These are phyloP conservation scores for Tulasnella sp. DNA, from an alignment of 768 basidiomycete species.

Conservation along the genomic window DNA sequence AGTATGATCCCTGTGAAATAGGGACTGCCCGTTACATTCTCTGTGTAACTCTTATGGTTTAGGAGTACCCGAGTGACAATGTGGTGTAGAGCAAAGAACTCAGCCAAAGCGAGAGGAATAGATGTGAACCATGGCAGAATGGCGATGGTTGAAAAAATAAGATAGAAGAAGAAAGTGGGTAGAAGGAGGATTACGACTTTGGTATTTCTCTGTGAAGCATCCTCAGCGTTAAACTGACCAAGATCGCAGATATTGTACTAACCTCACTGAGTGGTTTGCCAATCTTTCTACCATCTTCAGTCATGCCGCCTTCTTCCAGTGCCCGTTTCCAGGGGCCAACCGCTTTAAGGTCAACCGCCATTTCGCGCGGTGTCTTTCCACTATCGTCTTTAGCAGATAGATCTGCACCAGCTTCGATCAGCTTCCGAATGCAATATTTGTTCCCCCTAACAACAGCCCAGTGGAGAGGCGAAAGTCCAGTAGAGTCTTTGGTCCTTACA, in stretches of 20 bases:
- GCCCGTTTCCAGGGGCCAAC: constrained; percentile 82
- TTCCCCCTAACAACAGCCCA: constrained; percentile 99
- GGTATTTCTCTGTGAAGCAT: constrained; percentile 50
- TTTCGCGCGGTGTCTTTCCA: constrained; percentile 81
- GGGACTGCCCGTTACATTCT: constrained; percentile 72
- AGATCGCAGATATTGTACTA: constrained; percentile 16
- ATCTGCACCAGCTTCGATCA: constrained; percentile 79
- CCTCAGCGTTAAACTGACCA: constrained; percentile 5
- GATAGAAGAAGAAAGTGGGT: constrained; percentile 64
- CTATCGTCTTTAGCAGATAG: constrained; percentile 65
- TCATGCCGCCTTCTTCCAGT: constrained; percentile 74
- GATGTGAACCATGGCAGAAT: constrained; percentile 77
- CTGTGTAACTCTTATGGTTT: constrained; percentile 68
- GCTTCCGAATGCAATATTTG: constrained; percentile 60
- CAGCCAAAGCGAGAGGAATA: constrained; percentile 64
- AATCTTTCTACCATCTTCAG: constrained; percentile 57
- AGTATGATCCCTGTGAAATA: constrained; percentile 89
- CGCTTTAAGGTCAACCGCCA: constrained; percentile 89
- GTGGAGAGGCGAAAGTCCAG: constrained; percentile 79
- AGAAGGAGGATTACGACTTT: constrained; percentile 65
- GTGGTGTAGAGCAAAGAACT: constrained; percentile 90
- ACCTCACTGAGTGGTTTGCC: constrained; percentile 62
- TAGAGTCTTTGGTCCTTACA: constrained; percentile 59
- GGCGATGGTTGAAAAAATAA: constrained; percentile 73
- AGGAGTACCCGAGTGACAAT: constrained; percentile 76